Evolutionary conservation across 2,329 filamentous ascomycete genomes (phyloP).

Genomic region (Sclerotinia spermophila): DNA sequence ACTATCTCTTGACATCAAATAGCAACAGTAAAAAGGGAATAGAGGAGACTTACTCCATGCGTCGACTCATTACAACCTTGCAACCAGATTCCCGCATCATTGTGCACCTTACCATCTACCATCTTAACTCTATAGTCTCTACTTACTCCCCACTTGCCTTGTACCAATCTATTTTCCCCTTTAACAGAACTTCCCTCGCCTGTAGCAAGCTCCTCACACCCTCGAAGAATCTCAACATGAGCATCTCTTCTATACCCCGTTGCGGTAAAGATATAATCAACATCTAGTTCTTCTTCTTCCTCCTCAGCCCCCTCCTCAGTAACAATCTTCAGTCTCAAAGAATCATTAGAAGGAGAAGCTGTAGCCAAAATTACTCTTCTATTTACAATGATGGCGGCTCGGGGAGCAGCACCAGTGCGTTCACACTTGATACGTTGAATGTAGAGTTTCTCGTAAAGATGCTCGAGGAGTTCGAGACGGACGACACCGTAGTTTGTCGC

Average conservation of each 20-base stretch:
- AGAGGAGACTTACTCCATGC: constrained; percentile 64
- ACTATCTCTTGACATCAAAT: neutral
- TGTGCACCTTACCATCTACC: constrained; percentile 63
- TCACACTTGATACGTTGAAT: constrained; percentile 64
- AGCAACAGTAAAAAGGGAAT: neutral
- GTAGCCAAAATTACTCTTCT: constrained; percentile 51
- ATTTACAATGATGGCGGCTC: constrained; percentile 72
- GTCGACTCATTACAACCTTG: constrained; percentile 93
- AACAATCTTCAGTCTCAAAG: constrained; percentile 36
- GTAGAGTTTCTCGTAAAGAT: constrained; percentile 84
- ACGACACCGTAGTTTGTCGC: constrained; percentile 95
- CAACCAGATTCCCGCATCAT: constrained; percentile 75
- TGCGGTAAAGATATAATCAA: constrained; percentile 79
- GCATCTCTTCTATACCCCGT: constrained; percentile 79
- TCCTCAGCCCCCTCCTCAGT: constrained; percentile 41
- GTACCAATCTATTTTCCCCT: constrained; percentile 36
- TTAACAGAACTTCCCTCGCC: constrained; percentile 19
- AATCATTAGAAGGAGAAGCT: constrained; percentile 20
- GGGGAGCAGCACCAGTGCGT: constrained; percentile 71
- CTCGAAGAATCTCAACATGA: constrained; percentile 72
- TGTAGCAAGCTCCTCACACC: constrained; percentile 60
- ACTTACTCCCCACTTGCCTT: constrained; percentile 59
- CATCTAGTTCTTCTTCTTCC: constrained; percentile 48
- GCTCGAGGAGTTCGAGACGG: constrained; percentile 82
- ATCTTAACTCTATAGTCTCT: constrained; percentile 80